These are phyloP conservation scores for Amphichorda felina DNA, from an alignment of 2,329 filamentous ascomycete species.

Conservation along the genomic window DNA sequence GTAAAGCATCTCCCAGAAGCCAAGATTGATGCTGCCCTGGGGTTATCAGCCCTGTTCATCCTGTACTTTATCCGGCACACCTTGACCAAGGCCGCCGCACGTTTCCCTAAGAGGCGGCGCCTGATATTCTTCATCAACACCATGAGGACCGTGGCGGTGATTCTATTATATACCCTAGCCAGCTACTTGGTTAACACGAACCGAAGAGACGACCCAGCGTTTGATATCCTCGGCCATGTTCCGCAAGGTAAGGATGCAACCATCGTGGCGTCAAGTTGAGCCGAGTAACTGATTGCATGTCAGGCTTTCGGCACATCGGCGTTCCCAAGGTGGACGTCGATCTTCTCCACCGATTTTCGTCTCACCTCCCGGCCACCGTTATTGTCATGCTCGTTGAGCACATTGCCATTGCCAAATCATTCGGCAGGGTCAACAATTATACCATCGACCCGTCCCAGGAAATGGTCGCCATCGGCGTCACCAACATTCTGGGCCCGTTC, in stretches of 20 bases:
- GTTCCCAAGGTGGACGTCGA: constrained; percentile 55
- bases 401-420: constrained; percentile 94
- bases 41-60: constrained; percentile 66
- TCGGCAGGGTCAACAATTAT: constrained; percentile 93
- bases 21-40: constrained; percentile 74
- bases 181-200: constrained; percentile 75
- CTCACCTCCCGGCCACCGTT: constrained; percentile 70
- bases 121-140: constrained; percentile 85
- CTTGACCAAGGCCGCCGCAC: constrained; percentile 56
- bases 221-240: constrained; percentile 64
- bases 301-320: constrained; percentile 67
- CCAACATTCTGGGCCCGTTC: constrained; percentile 84
- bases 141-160: constrained; percentile 81
- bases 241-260: constrained; percentile 44
- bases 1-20: constrained; percentile 58
- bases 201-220: constrained; percentile 48
- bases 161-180: constrained; percentile 83
- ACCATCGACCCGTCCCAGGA: constrained; percentile 92
- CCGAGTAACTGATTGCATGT: not conserved
- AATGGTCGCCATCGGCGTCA: constrained; percentile 84
- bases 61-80: constrained; percentile 63
- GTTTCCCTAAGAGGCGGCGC: constrained; percentile 57
- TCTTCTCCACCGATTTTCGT: constrained; percentile 57
- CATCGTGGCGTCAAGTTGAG: not conserved
- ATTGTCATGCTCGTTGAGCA: constrained; percentile 97